Base-by-base conservation (phyloP, 2,329 filamentous ascomycete genomes). In the Colletotrichum acutatum region DNA sequence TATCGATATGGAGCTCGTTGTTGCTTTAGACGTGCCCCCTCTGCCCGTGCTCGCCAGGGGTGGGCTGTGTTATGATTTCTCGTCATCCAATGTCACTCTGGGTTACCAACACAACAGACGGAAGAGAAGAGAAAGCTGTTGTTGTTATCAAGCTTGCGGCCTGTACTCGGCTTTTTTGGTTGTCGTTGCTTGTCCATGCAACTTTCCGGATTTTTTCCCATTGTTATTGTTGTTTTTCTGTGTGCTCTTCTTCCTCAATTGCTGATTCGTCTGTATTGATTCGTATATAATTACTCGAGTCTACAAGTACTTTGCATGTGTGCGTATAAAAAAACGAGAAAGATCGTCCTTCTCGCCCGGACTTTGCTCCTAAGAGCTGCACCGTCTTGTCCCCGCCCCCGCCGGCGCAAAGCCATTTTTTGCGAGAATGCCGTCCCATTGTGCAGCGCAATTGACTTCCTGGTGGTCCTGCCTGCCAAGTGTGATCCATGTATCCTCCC, bases 331-430 rank as follows among this genome's bases (percentile, higher is more conserved):
- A 49, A 49, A 22, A 49, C 42, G 42, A 49, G 19, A 49, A 59
- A 54, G 22, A 24, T 46, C 9, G 14, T 32, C 52, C 52, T 32
- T 61, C 49, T 56, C 42, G 63, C 32, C 63, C 56, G 56, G 60
- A 42, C 46, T 72, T 66, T 71, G 56, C 62, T 71, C 32, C 66
- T 65, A 56, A 32, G 54, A 42, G 30, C 66, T 59, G 70, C 70
- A 69, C 70, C 66, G 59, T 70, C 46, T 52, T 22, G 66, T 58
- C 71, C 60, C 66, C 70, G 60, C 71, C 54, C 66, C 71, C 71
- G 54, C 56, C 71, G 66, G 59, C 66, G 59, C 66, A 60, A 64
- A 46, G 56, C 66, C 54, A 65, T 70, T 54, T 34, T 26, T 19
- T 24, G 24, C 16, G 46, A 26, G 37, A 60, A 56, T 52, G 16